Percentiles rank a stretch among this genome's conserved stretches.
These are phyloP conservation scores for Candida lessepsii DNA, from an alignment of 805 yeast species.

Conservation along the genomic window DNA sequence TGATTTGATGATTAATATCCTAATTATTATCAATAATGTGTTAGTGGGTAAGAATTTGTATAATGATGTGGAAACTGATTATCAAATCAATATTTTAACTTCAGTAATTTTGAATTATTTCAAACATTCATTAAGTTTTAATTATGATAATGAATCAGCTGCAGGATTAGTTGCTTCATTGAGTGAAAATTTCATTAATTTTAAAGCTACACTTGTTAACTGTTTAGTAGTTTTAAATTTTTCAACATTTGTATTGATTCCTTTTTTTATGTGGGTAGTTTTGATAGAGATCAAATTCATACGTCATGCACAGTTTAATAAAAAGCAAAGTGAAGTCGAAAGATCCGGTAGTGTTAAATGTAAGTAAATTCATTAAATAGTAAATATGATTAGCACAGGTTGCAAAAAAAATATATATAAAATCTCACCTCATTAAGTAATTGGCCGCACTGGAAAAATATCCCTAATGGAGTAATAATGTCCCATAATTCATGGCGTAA, in stretches of 20 bases:
- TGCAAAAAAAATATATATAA: neutral
- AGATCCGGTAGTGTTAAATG: no score
- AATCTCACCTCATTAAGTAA: neutral
- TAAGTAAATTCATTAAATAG: no score
- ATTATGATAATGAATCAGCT: slow-evolving; percentile 8
- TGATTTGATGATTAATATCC: slow-evolving; percentile 23
- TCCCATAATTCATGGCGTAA: neutral
- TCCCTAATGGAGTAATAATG: neutral
- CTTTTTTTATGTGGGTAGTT: slow-evolving; percentile 22
- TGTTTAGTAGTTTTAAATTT: slow-evolving; percentile 20
- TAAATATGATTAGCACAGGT: neutral
- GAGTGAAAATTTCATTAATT: slow-evolving; percentile 6
- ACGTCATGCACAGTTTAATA: no score
- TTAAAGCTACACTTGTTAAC: slow-evolving; percentile 15
- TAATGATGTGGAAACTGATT: slow-evolving; percentile 4
- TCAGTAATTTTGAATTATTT: slow-evolving; percentile 19
- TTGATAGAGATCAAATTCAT: slow-evolving; percentile 15
- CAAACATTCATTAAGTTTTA: slow-evolving; percentile 7
- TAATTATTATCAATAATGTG: slow-evolving; percentile 6
- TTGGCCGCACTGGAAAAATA: neutral
- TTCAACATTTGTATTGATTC: slow-evolving; percentile 21
- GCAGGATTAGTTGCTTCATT: slow-evolving; percentile 1
- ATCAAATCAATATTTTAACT: slow-evolving; percentile 18
- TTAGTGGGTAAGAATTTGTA: slow-evolving; percentile 1
- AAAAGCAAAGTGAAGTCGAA: no score